A percentile compares a stretch with the other conserved stretches of the same genome.
These are phyloP conservation scores for Triangularia verruculosa DNA, from an alignment of 2,329 filamentous ascomycete genomes.

Conservation along the genomic window DNA sequence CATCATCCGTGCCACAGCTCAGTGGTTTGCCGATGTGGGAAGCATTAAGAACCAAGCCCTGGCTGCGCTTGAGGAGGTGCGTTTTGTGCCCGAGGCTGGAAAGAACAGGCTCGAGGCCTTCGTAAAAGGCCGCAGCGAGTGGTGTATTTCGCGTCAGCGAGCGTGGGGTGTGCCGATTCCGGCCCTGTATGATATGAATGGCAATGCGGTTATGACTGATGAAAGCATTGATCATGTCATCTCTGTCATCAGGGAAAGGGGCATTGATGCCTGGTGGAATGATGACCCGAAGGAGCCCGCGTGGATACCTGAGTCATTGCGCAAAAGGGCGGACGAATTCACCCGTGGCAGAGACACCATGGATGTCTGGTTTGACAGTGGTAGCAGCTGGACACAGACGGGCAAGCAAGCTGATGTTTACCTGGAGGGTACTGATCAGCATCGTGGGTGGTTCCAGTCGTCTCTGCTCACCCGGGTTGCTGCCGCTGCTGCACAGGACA, in stretches of 20 bases:
- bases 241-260: conserved; percentile 68
- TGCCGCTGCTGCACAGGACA: conserved; percentile 44
- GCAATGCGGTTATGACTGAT: conserved; percentile 73
- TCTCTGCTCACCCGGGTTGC: conserved; percentile 85
- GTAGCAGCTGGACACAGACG: conserved; percentile 79
- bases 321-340: conserved; percentile 49
- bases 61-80: conserved; percentile 64
- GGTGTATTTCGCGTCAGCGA: conserved; percentile 96
- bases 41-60: conserved; percentile 75
- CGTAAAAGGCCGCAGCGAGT: conserved; percentile 82
- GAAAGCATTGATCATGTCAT: conserved; percentile 84
- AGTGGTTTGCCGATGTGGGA: conserved; percentile 95
- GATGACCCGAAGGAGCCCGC: conserved; percentile 70
- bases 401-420: conserved; percentile 72
- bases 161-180: conserved; percentile 97
- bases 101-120: conserved; percentile 78
- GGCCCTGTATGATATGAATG: conserved; percentile 72
- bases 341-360: conserved; percentile 87
- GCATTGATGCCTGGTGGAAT: conserved; percentile 93
- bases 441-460: conserved; percentile 98
- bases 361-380: conserved; percentile 99
- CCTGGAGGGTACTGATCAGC: conserved; percentile 91
- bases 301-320: conserved; percentile 70
- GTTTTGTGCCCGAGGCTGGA: conserved; percentile 75
- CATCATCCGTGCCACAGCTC: conserved; percentile 85